These are phyloP conservation scores for Dactylellina sp. DNA, from an alignment of 2,329 filamentous ascomycete genomes.

Conservation along the genomic window DNA sequence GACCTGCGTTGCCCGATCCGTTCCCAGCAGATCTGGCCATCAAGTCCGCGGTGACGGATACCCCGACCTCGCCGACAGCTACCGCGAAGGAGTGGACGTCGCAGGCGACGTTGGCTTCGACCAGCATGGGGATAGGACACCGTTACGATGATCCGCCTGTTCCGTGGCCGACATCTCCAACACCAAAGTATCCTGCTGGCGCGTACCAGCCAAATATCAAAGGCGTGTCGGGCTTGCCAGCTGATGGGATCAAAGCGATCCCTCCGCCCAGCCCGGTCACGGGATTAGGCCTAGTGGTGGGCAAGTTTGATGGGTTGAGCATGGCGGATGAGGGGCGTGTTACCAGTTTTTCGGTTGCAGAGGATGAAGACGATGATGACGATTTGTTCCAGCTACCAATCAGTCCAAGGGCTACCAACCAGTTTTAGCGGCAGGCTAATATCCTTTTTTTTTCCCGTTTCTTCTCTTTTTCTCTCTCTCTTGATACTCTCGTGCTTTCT, in stretches of 20 bases:
- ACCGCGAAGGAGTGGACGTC: constrained; percentile 54
- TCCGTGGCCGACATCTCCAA: constrained; percentile 40
- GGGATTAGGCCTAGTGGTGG: constrained; percentile 38
- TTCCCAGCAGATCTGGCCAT: constrained; percentile 7
- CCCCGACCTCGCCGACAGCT: constrained; percentile 45
- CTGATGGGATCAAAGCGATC: constrained; percentile 29
- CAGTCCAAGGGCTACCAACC: constrained; percentile 33
- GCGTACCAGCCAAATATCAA: constrained; percentile 40
- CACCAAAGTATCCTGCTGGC: constrained; percentile 36
- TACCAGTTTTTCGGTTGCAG: neutral
- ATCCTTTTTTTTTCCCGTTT: constrained; percentile 1
- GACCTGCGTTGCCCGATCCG: constrained; percentile 10
- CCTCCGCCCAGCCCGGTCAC: constrained; percentile 12
- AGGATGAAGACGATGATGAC: constrained; percentile 41
- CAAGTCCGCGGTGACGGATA: constrained; percentile 35
- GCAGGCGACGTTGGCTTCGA: constrained; percentile 53
- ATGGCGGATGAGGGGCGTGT: constrained; percentile 25
- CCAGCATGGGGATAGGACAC: constrained; percentile 20
- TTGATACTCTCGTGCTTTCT: neutral
- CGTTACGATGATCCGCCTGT: constrained; percentile 48
- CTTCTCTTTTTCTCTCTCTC: neutral
- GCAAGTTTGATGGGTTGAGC: constrained; percentile 39
- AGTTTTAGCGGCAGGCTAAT: constrained; percentile 19
- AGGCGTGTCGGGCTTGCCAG: neutral
- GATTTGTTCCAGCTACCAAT: constrained; percentile 52